Percentiles rank a stretch among this genome's conserved stretches.
Conservation (phyloP, 2,329 filamentous ascomycete genomes). For the Aspergillus transmontanensis region DNA sequence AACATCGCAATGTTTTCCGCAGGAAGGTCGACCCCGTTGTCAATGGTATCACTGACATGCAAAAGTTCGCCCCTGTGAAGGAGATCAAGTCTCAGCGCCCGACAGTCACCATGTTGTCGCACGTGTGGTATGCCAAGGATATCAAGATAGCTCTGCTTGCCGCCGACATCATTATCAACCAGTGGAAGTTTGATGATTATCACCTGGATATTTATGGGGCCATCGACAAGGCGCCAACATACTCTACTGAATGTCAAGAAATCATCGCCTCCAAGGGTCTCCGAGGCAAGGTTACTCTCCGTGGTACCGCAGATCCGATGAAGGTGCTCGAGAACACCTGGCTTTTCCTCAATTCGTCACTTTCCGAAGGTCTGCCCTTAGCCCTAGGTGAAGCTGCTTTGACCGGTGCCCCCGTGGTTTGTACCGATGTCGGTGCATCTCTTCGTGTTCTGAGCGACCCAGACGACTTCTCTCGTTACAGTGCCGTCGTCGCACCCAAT, state of each 20-base stretch:
- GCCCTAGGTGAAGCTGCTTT: slow-evolving; percentile 51
- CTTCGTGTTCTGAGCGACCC: slow-evolving; percentile 45
- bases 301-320: slow-evolving; percentile 60
- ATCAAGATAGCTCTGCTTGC: slow-evolving; percentile 66
- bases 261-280: slow-evolving; percentile 60
- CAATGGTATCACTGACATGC: slow-evolving; percentile 67
- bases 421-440: slow-evolving; percentile 46
- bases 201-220: slow-evolving; percentile 65
- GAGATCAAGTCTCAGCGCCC: slow-evolving; percentile 61
- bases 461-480: slow-evolving; percentile 55
- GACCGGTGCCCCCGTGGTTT: slow-evolving; percentile 49
- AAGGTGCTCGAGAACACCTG: slow-evolving; percentile 59
- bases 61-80: slow-evolving; percentile 62
- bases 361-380: slow-evolving; percentile 49
- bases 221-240: slow-evolving; percentile 64
- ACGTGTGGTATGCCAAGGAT: slow-evolving; percentile 58
- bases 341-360: slow-evolving; percentile 55
- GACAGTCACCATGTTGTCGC: slow-evolving; percentile 67
- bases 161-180: slow-evolving; percentile 66
- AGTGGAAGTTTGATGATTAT: slow-evolving; percentile 68
- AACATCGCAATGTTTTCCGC: slow-evolving; percentile 59
- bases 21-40: slow-evolving; percentile 67
- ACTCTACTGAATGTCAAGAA: slow-evolving; percentile 61
- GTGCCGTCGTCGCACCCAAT: slow-evolving; percentile 66
- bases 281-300: slow-evolving; percentile 53